Percentiles rank a stretch among this genome's conserved stretches.
These are phyloP conservation scores for Aspergillus sp. DNA, from an alignment of 2,329 filamentous ascomycete genomes.

Conservation along the genomic window DNA sequence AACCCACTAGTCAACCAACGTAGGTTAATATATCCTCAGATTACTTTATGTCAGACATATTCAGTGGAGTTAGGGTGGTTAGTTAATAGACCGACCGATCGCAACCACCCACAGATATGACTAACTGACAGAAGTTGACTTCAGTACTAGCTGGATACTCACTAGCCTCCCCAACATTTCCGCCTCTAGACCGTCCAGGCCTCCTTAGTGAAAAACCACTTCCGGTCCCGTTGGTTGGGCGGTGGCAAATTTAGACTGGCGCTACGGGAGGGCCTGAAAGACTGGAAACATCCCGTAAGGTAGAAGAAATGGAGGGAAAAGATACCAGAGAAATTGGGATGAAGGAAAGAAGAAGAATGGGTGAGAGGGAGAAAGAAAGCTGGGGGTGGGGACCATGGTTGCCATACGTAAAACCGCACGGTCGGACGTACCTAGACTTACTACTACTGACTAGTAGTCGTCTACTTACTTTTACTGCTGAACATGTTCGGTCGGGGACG, in stretches of 20 bases:
- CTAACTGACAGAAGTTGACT: no score
- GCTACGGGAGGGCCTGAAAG: conserved; percentile 8
- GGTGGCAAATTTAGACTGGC: conserved; percentile 8
- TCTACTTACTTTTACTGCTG: no score
- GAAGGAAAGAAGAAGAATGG: neutral
- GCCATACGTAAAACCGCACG: neutral
- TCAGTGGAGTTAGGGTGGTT: neutral
- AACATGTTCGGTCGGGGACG: neutral
- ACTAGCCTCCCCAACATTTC: conserved; percentile 4
- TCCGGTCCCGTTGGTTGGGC: conserved; percentile 7
- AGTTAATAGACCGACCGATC: neutral
- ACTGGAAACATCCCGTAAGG: neutral
- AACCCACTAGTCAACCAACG: neutral
- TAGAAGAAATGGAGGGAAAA: neutral
- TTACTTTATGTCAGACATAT: neutral
- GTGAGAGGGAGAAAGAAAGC: neutral
- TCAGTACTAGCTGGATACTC: neutral
- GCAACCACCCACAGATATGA: no score
- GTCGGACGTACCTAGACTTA: neutral
- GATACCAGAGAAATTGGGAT: neutral
- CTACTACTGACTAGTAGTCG: no score
- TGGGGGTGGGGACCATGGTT: conserved; percentile 10
- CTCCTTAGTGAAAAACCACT: neutral
- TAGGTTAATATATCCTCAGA: neutral
- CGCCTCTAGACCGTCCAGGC: conserved; percentile 2